Evolutionary conservation across 2,329 filamentous ascomycete genomes (phyloP).

Genomic region (Colletotrichum theobromicola): DNA sequence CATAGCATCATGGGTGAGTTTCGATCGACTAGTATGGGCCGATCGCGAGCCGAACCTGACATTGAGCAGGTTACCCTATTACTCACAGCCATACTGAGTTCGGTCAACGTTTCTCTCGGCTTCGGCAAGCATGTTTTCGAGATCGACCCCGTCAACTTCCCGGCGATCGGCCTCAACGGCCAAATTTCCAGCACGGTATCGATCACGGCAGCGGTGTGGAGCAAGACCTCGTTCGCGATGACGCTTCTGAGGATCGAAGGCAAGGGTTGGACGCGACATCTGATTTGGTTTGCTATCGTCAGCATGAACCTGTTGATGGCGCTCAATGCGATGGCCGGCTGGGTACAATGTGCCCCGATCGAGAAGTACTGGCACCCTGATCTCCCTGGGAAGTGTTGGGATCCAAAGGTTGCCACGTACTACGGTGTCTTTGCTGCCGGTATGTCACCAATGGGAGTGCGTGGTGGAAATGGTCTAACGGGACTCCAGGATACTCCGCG

Average conservation of each 20-base stretch:
- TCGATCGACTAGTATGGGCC: background rate
- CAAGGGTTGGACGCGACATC: constrained; percentile 27
- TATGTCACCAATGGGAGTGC: background rate
- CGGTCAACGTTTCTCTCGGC: constrained; percentile 11
- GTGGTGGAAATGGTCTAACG: background rate
- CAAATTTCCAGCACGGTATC: constrained; percentile 33
- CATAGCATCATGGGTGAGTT: constrained; percentile 28
- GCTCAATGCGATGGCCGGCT: constrained; percentile 23
- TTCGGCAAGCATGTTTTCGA: constrained; percentile 23
- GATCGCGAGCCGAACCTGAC: background rate
- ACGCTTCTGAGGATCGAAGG: constrained; percentile 36
- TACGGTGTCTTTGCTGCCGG: constrained; percentile 23
- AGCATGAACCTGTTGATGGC: constrained; percentile 33
- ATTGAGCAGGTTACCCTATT: background rate
- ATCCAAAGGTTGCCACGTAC: constrained; percentile 6
- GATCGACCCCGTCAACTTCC: constrained; percentile 11
- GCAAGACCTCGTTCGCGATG: constrained; percentile 44
- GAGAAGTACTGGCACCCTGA: constrained; percentile 4
- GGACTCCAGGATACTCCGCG: background rate
- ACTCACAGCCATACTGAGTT: background rate
- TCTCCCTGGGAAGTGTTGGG: constrained; percentile 13
- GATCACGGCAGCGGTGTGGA: constrained; percentile 38
- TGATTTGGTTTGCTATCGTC: constrained; percentile 37
- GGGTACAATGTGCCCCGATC: constrained; percentile 22
- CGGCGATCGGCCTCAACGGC: constrained; percentile 22